These are phyloP conservation scores for Quercus parvula DNA, from an alignment of 306 rosid genomes.

Conservation along the genomic window DNA sequence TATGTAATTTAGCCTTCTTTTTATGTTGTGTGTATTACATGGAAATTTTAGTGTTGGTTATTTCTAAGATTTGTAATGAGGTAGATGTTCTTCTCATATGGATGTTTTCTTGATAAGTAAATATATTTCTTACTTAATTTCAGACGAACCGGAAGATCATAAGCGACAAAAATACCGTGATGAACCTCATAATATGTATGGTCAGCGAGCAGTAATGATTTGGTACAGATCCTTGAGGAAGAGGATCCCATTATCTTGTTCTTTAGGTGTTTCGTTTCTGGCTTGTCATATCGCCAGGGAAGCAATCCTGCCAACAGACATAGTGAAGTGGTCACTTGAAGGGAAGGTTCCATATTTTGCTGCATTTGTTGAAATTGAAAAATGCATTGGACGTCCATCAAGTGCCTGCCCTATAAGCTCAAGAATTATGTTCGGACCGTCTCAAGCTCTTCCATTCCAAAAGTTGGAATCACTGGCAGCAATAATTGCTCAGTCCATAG, in stretches of 20 bases:
- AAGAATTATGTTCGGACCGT: conserved; percentile 67
- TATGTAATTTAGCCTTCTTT: not conserved
- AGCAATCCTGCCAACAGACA: conserved; percentile 70
- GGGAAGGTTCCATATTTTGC: conserved; percentile 88
- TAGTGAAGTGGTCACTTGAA: conserved; percentile 70
- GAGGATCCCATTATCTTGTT: conserved; percentile 54
- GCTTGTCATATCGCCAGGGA: conserved; percentile 87
- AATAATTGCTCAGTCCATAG: conserved; percentile 62
- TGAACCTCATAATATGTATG: conserved; percentile 58
- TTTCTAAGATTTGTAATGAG: not conserved
- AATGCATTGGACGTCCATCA: conserved; percentile 54
- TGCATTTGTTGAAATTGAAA: conserved; percentile 72
- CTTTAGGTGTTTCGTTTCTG: conserved; percentile 64
- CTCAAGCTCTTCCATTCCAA: conserved; percentile 49
- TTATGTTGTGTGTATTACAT: not conserved
- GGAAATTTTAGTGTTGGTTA: not conserved
- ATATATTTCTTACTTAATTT: conserved; percentile 34
- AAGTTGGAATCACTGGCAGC: conserved; percentile 72
- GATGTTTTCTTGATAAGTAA: conserved; percentile 18
- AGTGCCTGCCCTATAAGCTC: conserved; percentile 77
- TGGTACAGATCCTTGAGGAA: conserved; percentile 70
- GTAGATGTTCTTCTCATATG: conserved; percentile 5
- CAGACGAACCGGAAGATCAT: conserved; percentile 46
- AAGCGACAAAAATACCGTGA: conserved; percentile 31
- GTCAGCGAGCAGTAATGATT: conserved; percentile 53